These are phyloP conservation scores for Leucosporidium scottii DNA, from an alignment of 768 basidiomycete species.

Conservation along the genomic window DNA sequence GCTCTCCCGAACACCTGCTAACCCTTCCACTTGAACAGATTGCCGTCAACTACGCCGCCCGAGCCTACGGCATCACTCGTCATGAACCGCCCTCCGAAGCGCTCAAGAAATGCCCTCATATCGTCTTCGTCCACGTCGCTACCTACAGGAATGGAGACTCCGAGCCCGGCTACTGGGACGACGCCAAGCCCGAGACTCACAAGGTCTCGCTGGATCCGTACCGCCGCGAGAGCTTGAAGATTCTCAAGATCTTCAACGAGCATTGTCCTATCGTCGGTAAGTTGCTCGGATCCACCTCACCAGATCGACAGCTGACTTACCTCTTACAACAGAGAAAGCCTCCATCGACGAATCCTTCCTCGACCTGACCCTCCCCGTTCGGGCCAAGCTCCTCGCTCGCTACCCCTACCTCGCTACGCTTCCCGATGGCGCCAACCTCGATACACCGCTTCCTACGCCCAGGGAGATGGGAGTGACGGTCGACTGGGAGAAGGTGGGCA, in stretches of 20 bases:
- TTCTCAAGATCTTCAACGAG: constrained; percentile 74
- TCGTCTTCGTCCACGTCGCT: constrained; percentile 83
- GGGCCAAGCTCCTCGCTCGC: constrained; percentile 61
- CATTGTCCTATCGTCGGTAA: constrained; percentile 45
- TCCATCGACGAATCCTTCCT: constrained; percentile 97
- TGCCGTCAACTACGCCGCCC: constrained; percentile 91
- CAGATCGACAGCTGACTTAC: neutral
- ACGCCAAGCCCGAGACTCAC: constrained; percentile 80
- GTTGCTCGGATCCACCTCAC: neutral
- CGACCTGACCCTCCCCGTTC: constrained; percentile 77
- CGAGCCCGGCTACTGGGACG: constrained; percentile 86
- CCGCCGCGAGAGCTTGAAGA: constrained; percentile 79
- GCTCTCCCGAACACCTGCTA: neutral
- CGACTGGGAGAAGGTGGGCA: constrained; percentile 57
- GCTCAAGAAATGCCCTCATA: constrained; percentile 71
- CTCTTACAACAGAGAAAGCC: constrained; percentile 65
- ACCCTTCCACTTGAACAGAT: constrained; percentile 46
- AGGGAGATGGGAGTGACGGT: constrained; percentile 46
- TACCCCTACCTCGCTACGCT: constrained; percentile 70
- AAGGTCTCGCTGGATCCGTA: constrained; percentile 96
- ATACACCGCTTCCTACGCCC: constrained; percentile 69
- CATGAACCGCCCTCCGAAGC: constrained; percentile 66
- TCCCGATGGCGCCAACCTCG: constrained; percentile 52
- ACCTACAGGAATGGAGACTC: constrained; percentile 81
- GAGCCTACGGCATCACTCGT: constrained; percentile 86